Evolutionary conservation across 179 eudicot species (phyloP), one percentile per base, ranked within the genome.

Genomic region (Beta macrorhiza): DNA sequence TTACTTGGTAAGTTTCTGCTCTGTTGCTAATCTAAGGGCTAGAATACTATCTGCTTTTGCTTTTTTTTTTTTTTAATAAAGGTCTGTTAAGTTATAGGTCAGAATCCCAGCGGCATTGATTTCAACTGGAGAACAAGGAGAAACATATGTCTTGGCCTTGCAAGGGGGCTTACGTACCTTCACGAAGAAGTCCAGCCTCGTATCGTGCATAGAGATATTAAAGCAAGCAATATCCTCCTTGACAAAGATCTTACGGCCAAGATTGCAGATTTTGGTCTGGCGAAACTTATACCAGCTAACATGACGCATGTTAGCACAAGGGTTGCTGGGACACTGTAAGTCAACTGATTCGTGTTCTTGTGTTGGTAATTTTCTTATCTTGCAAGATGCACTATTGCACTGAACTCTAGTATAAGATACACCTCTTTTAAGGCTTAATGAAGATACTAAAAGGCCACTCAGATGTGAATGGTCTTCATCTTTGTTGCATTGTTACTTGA

Each of bases 261-360:
- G 78, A 91, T 95, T 79, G 85, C 99, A 2, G 98, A 95, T 90
- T 95, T 95, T 84, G 99, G 99, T 69, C 91, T 95, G 73, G 98
- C 99, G 53, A 95, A 93, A 89, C 95, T 95, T 83, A 87, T 95
- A 70, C 95, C 93, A 15, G 55, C 84, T 12, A 82, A 86, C 52
- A 73, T 87, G 83, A 92, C 97, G 55, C 98, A 95, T 88, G 78
- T 95, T 75, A 95, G 97, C 78, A 95, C 99, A 19, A 92, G 89
- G 86, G 91, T 95, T 57, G 98, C 99, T 0, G 99, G 99, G 83
- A 95, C 99, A 25, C 74, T 88, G 98, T 95, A 84, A 91, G 98
- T 90, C 82, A 74, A 44, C 44, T 70, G 37, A 59, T 57, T 51
- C 16, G 45, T 63, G n/a, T 14, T 77, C 51, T 52, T 37, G 12